These are phyloP conservation scores for Umbelopsis ramanniana DNA, from an alignment of 192 early-diverging fungal species.

Conservation along the genomic window DNA sequence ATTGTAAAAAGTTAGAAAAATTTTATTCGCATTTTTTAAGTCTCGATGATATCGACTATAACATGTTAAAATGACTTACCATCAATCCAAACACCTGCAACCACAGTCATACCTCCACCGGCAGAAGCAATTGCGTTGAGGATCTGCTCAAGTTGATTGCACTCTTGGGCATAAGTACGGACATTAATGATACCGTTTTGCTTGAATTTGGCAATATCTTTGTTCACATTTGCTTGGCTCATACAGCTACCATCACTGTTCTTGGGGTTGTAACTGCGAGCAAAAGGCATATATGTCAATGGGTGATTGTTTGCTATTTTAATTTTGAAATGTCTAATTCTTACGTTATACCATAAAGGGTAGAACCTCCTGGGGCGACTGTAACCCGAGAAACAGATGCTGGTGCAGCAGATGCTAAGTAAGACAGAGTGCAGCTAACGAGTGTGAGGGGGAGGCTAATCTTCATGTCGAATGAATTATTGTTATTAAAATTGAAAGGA, in stretches of 20 bases:
- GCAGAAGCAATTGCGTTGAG: conserved; percentile 25
- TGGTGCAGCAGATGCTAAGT: conserved; percentile 7
- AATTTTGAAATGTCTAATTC: not conserved
- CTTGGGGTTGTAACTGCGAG: conserved; percentile 27
- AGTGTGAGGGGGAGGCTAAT: conserved; percentile 16
- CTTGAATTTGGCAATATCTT: conserved; percentile 24
- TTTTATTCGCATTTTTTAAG: not conserved
- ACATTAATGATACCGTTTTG: conserved; percentile 30
- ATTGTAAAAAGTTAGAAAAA: not conserved
- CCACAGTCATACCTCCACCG: conserved; percentile 31
- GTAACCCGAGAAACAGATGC: conserved; percentile 19
- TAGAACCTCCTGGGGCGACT: not conserved
- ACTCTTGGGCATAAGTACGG: conserved; percentile 44
- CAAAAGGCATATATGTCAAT: not conserved
- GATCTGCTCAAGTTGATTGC: conserved; percentile 29
- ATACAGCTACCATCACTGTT: conserved; percentile 31
- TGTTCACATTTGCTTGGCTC: not conserved
- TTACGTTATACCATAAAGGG: conserved; percentile 29
- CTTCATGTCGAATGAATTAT: not conserved
- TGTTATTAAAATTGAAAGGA: not conserved
- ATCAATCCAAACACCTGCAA: conserved; percentile 41
- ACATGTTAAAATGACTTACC: not conserved
- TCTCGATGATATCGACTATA: too few relatives aligned
- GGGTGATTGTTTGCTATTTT: not conserved
- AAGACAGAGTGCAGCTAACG: conserved; percentile 11